These are phyloP conservation scores for Chlamydomonas schloesseri DNA, from an alignment of 139 green algal species.

Conservation along the genomic window DNA sequence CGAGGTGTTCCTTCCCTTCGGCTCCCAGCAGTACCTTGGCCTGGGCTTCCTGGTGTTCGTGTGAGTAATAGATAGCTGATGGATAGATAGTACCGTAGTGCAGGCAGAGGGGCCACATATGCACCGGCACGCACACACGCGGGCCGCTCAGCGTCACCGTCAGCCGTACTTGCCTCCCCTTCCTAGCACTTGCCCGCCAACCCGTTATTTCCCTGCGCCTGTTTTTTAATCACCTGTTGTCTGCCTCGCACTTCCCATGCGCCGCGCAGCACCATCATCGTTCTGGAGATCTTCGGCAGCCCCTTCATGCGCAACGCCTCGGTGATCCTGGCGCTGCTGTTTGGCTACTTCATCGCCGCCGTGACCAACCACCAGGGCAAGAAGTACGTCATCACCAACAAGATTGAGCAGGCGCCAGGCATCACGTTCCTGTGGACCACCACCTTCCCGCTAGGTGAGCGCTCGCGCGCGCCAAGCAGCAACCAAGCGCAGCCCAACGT, in stretches of 20 bases:
- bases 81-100: too few relatives aligned
- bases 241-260: neutral
- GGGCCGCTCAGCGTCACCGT: too few relatives aligned
- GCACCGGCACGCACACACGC: too few relatives aligned
- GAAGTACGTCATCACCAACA: slow-evolving; percentile 51
- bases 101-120: too few relatives aligned
- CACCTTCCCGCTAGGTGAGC: slow-evolving; percentile 68
- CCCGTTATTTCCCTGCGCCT: too few relatives aligned
- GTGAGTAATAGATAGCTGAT: slow-evolving; percentile 8
- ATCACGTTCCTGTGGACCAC: slow-evolving; percentile 85
- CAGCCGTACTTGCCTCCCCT: too few relatives aligned
- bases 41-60: slow-evolving; percentile 70
- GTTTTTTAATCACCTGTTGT: too few relatives aligned
- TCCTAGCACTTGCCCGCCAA: too few relatives aligned
- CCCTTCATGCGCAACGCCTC: slow-evolving; percentile 81
- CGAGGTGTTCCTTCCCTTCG: slow-evolving; percentile 61
- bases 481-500: too few relatives aligned
- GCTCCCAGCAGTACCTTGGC: slow-evolving; percentile 69
- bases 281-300: slow-evolving; percentile 76
- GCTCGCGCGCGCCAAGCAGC: too few relatives aligned
- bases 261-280: too few relatives aligned
- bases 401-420: slow-evolving; percentile 64
- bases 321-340: slow-evolving; percentile 68
- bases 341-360: slow-evolving; percentile 65
- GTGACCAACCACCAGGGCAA: slow-evolving; percentile 58